Base-by-base conservation (phyloP, 495 filamentous ascomycete genomes). In the Lichina pygmaea region DNA sequence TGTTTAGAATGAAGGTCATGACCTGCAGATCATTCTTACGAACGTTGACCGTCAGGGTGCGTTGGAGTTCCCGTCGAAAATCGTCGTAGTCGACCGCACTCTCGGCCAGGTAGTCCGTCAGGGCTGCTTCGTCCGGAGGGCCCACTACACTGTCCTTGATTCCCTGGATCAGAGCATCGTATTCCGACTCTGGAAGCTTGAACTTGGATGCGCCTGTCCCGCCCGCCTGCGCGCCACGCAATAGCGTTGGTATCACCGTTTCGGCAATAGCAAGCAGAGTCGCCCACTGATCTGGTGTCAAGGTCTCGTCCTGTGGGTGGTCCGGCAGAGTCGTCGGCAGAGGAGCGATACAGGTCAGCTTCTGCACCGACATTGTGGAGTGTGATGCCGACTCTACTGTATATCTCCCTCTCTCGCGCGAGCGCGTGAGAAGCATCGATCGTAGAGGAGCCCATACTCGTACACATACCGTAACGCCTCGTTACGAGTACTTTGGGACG, bases 241-340 rank as follows among this genome's bases (percentile, higher is more conserved):
- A 6, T 50, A 74, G 62, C 0, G 64, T 65, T 6, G 71, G 69
- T 24, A 76, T 61, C 32, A 73, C 53, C 0, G 68, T 62, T 49
- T 74, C 70, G 32, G 65, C 64, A 6, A 75, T 55, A 0, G 69
- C 60, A 50, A 73, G 57, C 3, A 75, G 56, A 0, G 63, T 72
- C 3, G 50, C 60, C 71, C 71, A 75, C 61, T 75, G 71, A 1
- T 57, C 33, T 15, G 62, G 58, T 0, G 59, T 63, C 47, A 71
- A 68, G 46, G n/a, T 4, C 7, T 43, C 44, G 38, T 57, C 33
- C 53, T 52, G 33, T 33, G 46, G 45, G 45, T 0, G 46, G 11
- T 31, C 17, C 8, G 42, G 41, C 3, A 41, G 42, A 5, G 46
- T 39, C 9, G 15, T 46, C 24, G 46, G 16, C 17, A 48, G 1